Conservation (phyloP, 495 filamentous ascomycete species). For the Neurospora cerealis region DNA sequence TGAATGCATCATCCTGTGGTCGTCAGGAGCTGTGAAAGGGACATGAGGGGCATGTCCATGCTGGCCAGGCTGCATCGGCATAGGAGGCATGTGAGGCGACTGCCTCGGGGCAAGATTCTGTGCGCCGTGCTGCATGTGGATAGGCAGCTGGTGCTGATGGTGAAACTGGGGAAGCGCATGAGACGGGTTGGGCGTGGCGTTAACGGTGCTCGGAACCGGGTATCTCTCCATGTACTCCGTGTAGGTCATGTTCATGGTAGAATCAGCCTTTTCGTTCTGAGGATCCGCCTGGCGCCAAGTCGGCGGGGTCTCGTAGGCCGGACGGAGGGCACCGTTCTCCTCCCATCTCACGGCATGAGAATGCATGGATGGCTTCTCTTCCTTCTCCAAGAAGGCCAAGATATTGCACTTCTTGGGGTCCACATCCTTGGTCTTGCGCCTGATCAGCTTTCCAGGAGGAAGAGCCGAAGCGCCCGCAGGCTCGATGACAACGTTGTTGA, state of each 20-base stretch:
- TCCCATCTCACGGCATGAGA: constrained; percentile 52
- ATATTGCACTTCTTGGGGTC: constrained; percentile 45
- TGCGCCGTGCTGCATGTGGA: constrained; percentile 47
- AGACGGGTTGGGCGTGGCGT: constrained; percentile 57
- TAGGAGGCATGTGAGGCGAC: constrained; percentile 55
- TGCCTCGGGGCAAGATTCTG: constrained; percentile 40
- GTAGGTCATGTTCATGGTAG: constrained; percentile 50
- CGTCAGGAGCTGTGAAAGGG: constrained; percentile 59
- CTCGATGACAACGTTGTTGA: constrained; percentile 32
- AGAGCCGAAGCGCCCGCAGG: constrained; percentile 22
- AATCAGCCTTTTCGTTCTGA: constrained; percentile 52
- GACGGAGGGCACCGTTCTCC: constrained; percentile 65
- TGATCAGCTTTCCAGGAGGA: constrained; percentile 37
- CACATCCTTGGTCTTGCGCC: constrained; percentile 54
- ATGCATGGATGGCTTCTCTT: constrained; percentile 47
- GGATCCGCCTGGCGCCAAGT: constrained; percentile 60
- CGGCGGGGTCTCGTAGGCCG: constrained; percentile 67
- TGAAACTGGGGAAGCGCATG: constrained; percentile 48
- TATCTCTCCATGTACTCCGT: constrained; percentile 65
- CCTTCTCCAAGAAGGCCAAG: constrained; percentile 54
- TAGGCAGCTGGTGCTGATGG: constrained; percentile 69
- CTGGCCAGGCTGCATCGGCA: constrained; percentile 53
- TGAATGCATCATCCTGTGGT: constrained; percentile 78
- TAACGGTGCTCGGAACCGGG: constrained; percentile 38
- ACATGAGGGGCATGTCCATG: constrained; percentile 50